Percentiles rank a stretch among this genome's conserved stretches.
Evolutionary conservation across 2,329 filamentous ascomycete genomes (phyloP).

Genomic region (Aureobasidium sp.): DNA sequence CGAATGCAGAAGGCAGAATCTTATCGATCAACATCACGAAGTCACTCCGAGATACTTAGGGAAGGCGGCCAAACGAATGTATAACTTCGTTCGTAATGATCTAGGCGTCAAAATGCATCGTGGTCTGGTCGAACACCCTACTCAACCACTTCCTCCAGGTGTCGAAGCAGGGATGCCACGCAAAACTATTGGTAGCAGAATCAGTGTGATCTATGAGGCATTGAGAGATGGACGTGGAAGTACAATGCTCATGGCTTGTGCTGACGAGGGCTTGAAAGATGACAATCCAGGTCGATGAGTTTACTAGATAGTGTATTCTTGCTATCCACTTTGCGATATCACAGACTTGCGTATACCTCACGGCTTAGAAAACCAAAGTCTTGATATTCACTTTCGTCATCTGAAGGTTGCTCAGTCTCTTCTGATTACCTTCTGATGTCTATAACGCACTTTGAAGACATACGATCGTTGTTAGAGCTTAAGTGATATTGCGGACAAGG

Average conservation of each 20-base stretch:
- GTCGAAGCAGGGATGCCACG: conserved; percentile 10
- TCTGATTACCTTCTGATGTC: too few relatives aligned
- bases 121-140: conserved; percentile 20
- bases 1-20: not conserved
- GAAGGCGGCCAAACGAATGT: conserved; percentile 16
- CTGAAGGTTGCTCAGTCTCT: too few relatives aligned
- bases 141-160: conserved; percentile 6
- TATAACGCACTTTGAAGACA: too few relatives aligned
- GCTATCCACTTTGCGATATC: too few relatives aligned
- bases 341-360: too few relatives aligned
- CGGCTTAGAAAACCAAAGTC: too few relatives aligned
- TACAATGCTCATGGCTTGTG: conserved; percentile 13
- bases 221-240: conserved; percentile 18
- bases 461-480: too few relatives aligned
- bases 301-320: too few relatives aligned
- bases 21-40: not conserved
- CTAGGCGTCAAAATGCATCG: conserved; percentile 17
- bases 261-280: not conserved
- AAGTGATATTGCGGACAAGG: too few relatives aligned
- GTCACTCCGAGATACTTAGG: conserved; percentile 12
- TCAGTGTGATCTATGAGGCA: conserved; percentile 20
- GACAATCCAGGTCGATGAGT: too few relatives aligned
- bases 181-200: conserved; percentile 16
- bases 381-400: too few relatives aligned
- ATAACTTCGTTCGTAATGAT: conserved; percentile 17